Percentiles rank a stretch among this genome's conserved stretches.
These are phyloP conservation scores for Apiosordaria backusii DNA, from an alignment of 495 filamentous ascomycete species.

Conservation along the genomic window DNA sequence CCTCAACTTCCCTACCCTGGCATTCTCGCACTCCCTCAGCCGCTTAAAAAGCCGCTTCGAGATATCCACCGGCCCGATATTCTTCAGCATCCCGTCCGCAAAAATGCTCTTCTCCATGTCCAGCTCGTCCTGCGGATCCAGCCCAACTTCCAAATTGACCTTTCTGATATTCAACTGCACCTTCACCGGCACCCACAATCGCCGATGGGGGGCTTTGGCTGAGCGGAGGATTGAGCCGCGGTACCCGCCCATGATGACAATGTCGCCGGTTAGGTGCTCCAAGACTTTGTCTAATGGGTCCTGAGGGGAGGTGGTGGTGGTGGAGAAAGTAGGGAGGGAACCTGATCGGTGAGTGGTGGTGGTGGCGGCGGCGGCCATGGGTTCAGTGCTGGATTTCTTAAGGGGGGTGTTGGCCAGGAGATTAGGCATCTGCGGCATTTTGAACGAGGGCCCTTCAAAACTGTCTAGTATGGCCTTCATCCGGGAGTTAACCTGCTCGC, in stretches of 20 bases:
- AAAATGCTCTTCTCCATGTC: conserved; percentile 76
- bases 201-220: conserved; percentile 73
- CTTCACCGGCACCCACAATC: conserved; percentile 92
- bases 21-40: conserved; percentile 68
- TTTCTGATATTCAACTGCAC: conserved; percentile 89
- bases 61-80: conserved; percentile 91
- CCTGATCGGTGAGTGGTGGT: conserved; percentile 13
- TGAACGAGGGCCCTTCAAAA: conserved; percentile 69
- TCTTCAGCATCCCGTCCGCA: conserved; percentile 78
- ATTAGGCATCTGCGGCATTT: conserved; percentile 61
- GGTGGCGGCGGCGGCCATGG: not conserved
- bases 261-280: conserved; percentile 70
- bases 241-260: conserved; percentile 89
- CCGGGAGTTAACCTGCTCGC: conserved; percentile 76
- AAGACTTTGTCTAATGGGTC: conserved; percentile 60
- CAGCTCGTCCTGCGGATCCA: conserved; percentile 82
- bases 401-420: conserved; percentile 38
- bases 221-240: conserved; percentile 84
- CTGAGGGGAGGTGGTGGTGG: conserved; percentile 23
- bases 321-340: conserved; percentile 4
- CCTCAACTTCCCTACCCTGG: conserved; percentile 63
- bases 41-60: conserved; percentile 76
- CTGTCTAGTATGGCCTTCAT: conserved; percentile 91
- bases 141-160: conserved; percentile 84
- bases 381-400: conserved; percentile 27